phyloP scores from a whole-genome alignment of 495 filamentous ascomycete genomes.

The Penicillium cinerascens region DNA sequence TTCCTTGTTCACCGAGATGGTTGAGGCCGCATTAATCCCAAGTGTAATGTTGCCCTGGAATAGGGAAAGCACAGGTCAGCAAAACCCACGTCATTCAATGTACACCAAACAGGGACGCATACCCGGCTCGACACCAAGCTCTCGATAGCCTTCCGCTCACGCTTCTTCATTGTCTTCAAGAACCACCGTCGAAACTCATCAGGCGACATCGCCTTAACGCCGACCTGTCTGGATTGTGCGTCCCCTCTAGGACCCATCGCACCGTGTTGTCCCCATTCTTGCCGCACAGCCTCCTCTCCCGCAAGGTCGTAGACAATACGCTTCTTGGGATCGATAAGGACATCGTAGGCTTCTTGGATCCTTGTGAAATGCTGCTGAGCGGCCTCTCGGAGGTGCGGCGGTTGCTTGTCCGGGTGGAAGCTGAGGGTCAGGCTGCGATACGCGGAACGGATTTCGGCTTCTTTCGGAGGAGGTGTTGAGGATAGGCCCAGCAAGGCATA shows the following conservation, averaged over 20 bases:
- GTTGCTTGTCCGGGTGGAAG: constrained; percentile 59
- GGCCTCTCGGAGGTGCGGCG: constrained; percentile 40
- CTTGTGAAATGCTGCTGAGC: constrained; percentile 47
- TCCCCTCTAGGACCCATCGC: constrained; percentile 33
- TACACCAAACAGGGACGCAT: constrained; percentile 7
- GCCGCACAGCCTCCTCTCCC: constrained; percentile 43
- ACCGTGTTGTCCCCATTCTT: constrained; percentile 38
- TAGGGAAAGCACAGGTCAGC: neutral
- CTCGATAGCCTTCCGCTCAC: constrained; percentile 40
- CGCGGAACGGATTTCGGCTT: constrained; percentile 49
- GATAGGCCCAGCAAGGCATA: constrained; percentile 52
- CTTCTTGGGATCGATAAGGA: constrained; percentile 52
- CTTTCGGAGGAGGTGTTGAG: constrained; percentile 41
- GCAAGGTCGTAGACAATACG: constrained; percentile 53
- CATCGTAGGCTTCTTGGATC: constrained; percentile 53
- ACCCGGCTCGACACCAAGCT: constrained; percentile 43
- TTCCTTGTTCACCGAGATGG: constrained; percentile 31
- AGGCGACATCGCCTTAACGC: constrained; percentile 41
- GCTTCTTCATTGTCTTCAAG: constrained; percentile 42
- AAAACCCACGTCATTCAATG: neutral
- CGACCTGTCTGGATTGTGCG: constrained; percentile 32
- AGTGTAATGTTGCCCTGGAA: constrained; percentile 34
- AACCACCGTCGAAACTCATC: constrained; percentile 51
- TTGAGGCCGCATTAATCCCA: constrained; percentile 40
- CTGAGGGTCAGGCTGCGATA: constrained; percentile 52